These are phyloP conservation scores for Phytophthora megakarya DNA, from an alignment of 352 stramenopile genomes.

Conservation along the genomic window DNA sequence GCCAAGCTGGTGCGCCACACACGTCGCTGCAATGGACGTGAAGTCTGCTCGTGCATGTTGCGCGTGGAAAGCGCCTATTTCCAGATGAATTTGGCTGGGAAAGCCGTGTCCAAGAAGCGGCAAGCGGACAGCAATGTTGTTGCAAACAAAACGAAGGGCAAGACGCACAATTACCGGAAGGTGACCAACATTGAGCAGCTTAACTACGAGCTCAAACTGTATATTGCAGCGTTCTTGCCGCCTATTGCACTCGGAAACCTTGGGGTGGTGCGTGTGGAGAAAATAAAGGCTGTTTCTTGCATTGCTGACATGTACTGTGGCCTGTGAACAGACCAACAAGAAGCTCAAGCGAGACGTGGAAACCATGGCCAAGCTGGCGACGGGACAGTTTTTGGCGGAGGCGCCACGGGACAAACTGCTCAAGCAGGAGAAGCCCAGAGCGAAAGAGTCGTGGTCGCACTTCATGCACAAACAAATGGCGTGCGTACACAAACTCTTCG, in stretches of 20 bases:
- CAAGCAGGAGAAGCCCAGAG: slow-evolving; percentile 46
- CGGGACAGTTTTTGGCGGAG: slow-evolving; percentile 45
- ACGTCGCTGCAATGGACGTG: slow-evolving; percentile 64
- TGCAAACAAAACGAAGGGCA: slow-evolving; percentile 8
- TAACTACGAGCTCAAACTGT: slow-evolving; percentile 50
- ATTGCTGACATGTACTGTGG: slow-evolving; percentile 23
- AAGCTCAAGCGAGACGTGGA: slow-evolving; percentile 54
- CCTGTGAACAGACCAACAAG: slow-evolving; percentile 49
- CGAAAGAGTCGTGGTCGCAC: slow-evolving; percentile 58
- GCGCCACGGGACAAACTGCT: slow-evolving; percentile 43
- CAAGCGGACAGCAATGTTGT: slow-evolving; percentile 8
- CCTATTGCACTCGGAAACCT: slow-evolving; percentile 48
- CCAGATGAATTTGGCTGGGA: slow-evolving; percentile 57
- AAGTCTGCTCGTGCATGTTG: slow-evolving; percentile 71
- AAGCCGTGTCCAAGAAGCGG: slow-evolving; percentile 51
- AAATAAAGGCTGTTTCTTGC: background rate
- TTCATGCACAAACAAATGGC: slow-evolving; percentile 79
- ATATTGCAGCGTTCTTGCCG: slow-evolving; percentile 51
- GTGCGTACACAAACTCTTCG: slow-evolving; percentile 78
- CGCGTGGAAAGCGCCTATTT: slow-evolving; percentile 73
- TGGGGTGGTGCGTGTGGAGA: slow-evolving; percentile 55
- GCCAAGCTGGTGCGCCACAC: slow-evolving; percentile 49
- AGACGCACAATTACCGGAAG: slow-evolving; percentile 13
- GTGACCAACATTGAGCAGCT: slow-evolving; percentile 63
- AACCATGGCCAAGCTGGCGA: slow-evolving; percentile 48